These are phyloP conservation scores for Verticillium alfalfae DNA, from an alignment of 2,329 filamentous ascomycete genomes.

Conservation along the genomic window DNA sequence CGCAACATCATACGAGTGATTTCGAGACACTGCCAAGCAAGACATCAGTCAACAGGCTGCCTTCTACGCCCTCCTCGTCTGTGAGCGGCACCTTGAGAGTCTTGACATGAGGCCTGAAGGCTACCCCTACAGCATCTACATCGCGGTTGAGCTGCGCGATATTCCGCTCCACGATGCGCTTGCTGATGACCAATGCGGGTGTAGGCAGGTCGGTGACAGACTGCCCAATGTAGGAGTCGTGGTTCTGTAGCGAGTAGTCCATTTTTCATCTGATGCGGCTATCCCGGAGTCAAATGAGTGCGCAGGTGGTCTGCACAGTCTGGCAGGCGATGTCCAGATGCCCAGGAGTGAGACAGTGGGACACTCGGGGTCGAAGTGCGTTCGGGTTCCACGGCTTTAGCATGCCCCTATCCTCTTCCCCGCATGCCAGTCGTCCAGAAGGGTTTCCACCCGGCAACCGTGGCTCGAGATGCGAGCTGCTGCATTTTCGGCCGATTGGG, in stretches of 20 bases:
- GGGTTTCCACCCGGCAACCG: not conserved
- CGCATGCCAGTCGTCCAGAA: not conserved
- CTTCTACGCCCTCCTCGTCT: not conserved
- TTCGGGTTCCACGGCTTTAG: not conserved
- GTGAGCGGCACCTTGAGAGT: slow-evolving; percentile 29
- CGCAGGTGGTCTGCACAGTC: not conserved
- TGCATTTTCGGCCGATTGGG: not conserved
- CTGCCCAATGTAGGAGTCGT: slow-evolving; percentile 27
- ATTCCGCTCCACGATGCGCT: slow-evolving; percentile 29
- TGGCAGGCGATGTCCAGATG: not conserved
- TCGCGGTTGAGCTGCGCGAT: slow-evolving; percentile 27
- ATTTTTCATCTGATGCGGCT: slow-evolving; percentile 9
- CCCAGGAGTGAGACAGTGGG: not conserved
- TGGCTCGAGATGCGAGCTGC: not conserved
- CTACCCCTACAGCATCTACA: slow-evolving; percentile 28
- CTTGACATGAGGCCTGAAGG: slow-evolving; percentile 37
- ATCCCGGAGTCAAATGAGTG: not conserved
- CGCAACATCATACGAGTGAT: slow-evolving; percentile 33
- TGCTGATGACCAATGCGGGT: slow-evolving; percentile 30
- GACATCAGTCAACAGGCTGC: not conserved
- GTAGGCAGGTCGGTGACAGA: slow-evolving; percentile 27
- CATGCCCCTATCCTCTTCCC: not conserved
- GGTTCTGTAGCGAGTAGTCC: slow-evolving; percentile 22
- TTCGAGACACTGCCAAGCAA: slow-evolving; percentile 21
- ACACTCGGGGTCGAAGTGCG: not conserved